phyloP scores from a whole-genome alignment of 495 filamentous ascomycete species.

The Penicillium bialowiezense region DNA sequence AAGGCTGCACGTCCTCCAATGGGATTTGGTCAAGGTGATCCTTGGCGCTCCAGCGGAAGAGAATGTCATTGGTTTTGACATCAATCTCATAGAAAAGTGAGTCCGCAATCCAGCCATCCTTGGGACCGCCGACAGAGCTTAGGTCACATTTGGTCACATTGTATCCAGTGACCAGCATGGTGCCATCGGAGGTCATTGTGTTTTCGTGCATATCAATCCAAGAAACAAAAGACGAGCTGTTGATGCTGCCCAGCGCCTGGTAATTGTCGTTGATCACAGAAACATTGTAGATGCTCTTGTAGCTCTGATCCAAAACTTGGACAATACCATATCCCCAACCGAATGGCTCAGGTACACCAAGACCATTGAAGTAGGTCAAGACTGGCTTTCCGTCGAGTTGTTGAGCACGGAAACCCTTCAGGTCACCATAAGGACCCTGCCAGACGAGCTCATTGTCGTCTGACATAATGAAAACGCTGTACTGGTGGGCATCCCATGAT shows the following conservation, averaged over 20 bases:
- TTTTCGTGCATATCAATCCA: slow-evolving; percentile 31
- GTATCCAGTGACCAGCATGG: slow-evolving; percentile 45
- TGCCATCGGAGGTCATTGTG: slow-evolving; percentile 31
- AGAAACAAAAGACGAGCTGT: slow-evolving; percentile 3
- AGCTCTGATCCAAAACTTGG: slow-evolving; percentile 34
- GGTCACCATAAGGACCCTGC: neutral
- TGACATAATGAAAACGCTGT: slow-evolving; percentile 3
- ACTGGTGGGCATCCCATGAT: slow-evolving; percentile 3
- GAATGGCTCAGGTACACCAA: slow-evolving; percentile 4
- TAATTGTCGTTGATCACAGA: slow-evolving; percentile 8
- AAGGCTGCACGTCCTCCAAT: neutral
- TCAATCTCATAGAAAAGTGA: slow-evolving; percentile 41
- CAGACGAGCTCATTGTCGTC: neutral
- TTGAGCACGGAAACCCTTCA: slow-evolving; percentile 1
- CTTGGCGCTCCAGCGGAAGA: slow-evolving; percentile 27
- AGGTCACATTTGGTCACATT: slow-evolving; percentile 39
- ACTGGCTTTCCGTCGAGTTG: slow-evolving; percentile 1
- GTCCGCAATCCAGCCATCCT: slow-evolving; percentile 43
- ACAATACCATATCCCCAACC: slow-evolving; percentile 24
- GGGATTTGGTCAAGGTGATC: slow-evolving; percentile 9
- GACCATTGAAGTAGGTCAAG: slow-evolving; percentile 4
- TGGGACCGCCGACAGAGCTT: slow-evolving; percentile 29
- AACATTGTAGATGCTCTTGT: slow-evolving; percentile 29
- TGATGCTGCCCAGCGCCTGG: neutral
- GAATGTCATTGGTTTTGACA: slow-evolving; percentile 26